Base-by-base conservation (phyloP, 2,329 filamentous ascomycete genomes). In the Aspergillaceae sp. region DNA sequence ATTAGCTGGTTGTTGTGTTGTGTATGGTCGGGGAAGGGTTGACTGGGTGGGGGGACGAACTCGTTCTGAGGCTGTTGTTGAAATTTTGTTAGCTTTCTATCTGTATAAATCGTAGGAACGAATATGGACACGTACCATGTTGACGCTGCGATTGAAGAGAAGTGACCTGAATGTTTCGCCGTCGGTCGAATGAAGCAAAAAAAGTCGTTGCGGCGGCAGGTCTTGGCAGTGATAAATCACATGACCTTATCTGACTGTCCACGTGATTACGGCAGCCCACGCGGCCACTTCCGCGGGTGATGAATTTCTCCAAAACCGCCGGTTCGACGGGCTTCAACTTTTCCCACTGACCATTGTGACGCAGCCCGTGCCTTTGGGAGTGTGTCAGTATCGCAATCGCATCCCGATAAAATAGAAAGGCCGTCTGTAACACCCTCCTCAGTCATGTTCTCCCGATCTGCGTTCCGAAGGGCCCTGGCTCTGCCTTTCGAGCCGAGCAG, bases 51-150 rank as follows among this genome's bases (percentile, higher is more conserved):
- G 47, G 43, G 43, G 53, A 67, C 66, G 59, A 60, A 69, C 66
- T 70, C 67, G 66, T 70, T 70, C 64, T 70, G 67, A 64, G 67
- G 67, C 66, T 41, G 40, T 41, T 10, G 6, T 41, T 19, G 4
- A 9, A 29, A 4, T 27, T 40, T 41, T 7, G 40, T 41, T 41
- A 41, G 40, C 10, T 30, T 26, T 30, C 9, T 6, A 5, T 28
- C 36, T 26, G 19, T 19, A 19, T 8, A 38, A 6, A 28, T 26
- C 2, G 7, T 10, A 37, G 10, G 4, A 40, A 6, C 4, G 32
- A 1, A 3, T 9, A 38, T n/a, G 5, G 11, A 7, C 44, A 57
- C 61, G 19, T 61, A 64, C 61, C 61, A 64, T 64, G 53, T 48
- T 63, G 55, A 56, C 55, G 56, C 58, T 52, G 56, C 51, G 47